Evolutionary conservation across 1,284 basidiomycete species (phyloP).

Genomic region (Paramarasmius palmivorus): DNA sequence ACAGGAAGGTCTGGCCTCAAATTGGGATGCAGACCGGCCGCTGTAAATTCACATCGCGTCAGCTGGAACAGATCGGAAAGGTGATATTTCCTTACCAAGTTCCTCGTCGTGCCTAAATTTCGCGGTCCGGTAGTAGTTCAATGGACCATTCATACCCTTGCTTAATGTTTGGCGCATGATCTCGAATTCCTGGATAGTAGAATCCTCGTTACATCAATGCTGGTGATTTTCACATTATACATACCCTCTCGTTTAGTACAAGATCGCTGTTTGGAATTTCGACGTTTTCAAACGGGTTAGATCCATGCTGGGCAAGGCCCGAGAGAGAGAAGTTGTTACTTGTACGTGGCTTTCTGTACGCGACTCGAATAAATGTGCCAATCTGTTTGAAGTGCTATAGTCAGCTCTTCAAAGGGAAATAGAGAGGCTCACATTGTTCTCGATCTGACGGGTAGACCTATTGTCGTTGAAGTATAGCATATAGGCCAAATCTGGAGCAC

Average conservation of each 20-base stretch:
- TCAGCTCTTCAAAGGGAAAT: neutral
- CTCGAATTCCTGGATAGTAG: constrained; percentile 45
- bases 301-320: neutral
- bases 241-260: constrained; percentile 6
- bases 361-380: constrained; percentile 33
- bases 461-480: constrained; percentile 61
- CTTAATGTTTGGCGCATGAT: constrained; percentile 47
- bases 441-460: constrained; percentile 50
- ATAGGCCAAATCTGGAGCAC: constrained; percentile 60
- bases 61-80: constrained; percentile 2
- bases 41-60: constrained; percentile 23
- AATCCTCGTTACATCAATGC: neutral
- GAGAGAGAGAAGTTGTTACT: neutral
- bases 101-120: constrained; percentile 64
- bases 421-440: constrained; percentile 42
- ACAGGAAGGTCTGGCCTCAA: constrained; percentile 52
- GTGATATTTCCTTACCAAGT: constrained; percentile 36
- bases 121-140: constrained; percentile 70
- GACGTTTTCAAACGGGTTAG: constrained; percentile 2
- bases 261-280: constrained; percentile 8
- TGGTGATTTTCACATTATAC: neutral
- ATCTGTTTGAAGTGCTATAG: constrained; percentile 34
- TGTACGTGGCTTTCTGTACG: constrained; percentile 21
- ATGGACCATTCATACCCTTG: constrained; percentile 63
- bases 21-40: constrained; percentile 38